Conservation (phyloP, 345 rosid genomes). For the Litchi chinensis region DNA sequence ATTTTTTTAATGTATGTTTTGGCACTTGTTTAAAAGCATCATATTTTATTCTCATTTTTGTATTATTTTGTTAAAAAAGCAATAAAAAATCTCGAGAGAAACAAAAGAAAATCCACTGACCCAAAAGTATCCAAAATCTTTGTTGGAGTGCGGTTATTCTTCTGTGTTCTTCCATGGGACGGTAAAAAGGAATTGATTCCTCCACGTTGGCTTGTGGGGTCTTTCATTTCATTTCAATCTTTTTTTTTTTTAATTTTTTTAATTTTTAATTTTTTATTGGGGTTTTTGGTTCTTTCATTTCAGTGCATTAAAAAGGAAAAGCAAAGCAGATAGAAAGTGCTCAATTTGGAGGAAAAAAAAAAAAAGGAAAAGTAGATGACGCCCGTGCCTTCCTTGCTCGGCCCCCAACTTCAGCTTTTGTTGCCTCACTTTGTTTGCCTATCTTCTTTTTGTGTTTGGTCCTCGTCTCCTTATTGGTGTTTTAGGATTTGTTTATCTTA, state of each 20-base stretch:
- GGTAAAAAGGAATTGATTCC: constrained; percentile 31
- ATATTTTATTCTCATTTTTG: too few relatives aligned
- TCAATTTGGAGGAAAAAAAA: not conserved
- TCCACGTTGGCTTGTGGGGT: constrained; percentile 9
- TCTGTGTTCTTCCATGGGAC: constrained; percentile 18
- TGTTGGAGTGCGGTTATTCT: constrained; percentile 56
- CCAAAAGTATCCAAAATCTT: constrained; percentile 35
- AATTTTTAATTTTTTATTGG: not conserved
- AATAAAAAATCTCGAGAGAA: not conserved
- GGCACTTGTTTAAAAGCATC: too few relatives aligned
- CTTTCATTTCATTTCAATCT: not conserved
- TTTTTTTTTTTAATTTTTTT: not conserved
- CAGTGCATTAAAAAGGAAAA: constrained; percentile 6
- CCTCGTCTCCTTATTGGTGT: not conserved
- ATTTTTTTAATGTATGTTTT: too few relatives aligned
- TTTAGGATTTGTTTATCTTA: too few relatives aligned
- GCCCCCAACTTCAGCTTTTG: not conserved
- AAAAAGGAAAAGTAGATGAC: constrained; percentile 25
- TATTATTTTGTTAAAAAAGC: too few relatives aligned
- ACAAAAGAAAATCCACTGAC: not conserved
- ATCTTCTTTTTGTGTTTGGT: not conserved
- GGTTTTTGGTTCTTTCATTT: constrained; percentile 7
- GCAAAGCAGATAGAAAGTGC: not conserved
- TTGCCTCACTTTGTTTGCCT: not conserved
- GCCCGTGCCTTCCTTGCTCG: constrained; percentile 27